Evolutionary conservation across 2,329 filamentous ascomycete genomes (phyloP).

Genomic region (Botrytis pseudocinerea): DNA sequence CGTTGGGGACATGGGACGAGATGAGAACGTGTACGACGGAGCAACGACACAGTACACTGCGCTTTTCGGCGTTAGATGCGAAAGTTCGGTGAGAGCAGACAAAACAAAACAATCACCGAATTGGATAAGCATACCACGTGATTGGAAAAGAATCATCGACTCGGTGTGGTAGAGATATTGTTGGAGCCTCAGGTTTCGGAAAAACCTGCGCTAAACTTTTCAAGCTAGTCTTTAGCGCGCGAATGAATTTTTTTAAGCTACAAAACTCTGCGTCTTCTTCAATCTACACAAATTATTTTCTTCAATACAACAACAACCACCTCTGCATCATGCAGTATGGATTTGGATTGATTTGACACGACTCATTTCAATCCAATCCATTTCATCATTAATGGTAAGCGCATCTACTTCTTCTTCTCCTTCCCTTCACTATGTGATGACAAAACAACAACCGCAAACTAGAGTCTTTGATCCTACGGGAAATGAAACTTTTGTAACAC

Average conservation of each 20-base stretch:
- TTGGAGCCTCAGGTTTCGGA: background rate
- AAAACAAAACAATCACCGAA: background rate
- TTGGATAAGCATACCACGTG: background rate
- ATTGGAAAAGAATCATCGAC: accelerated
- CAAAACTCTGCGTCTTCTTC: conserved; percentile 15
- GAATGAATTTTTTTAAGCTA: conserved; percentile 18
- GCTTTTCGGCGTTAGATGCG: conserved; percentile 4
- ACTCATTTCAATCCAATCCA: background rate
- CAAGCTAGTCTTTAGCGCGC: conserved; percentile 14
- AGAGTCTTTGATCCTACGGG: conserved; percentile 92
- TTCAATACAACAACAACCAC: conserved; percentile 27
- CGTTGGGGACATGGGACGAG: background rate
- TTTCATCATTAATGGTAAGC: conserved; percentile 32
- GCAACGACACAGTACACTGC: too few species aligned
- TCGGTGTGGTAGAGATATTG: background rate
- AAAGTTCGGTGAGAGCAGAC: background rate
- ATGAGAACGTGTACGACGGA: background rate
- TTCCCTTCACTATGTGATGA: conserved; percentile 65
- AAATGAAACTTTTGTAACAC: conserved; percentile 87
- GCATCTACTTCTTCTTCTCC: conserved; percentile 24
- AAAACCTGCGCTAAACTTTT: background rate
- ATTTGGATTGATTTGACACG: background rate
- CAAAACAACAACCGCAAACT: conserved; percentile 83
- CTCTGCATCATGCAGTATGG: conserved; percentile 29
- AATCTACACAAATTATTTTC: background rate